Percentiles rank a stretch among this genome's conserved stretches.
Conservation (phyloP, 148 eudicot species). For the Talinum fruticosum region DNA sequence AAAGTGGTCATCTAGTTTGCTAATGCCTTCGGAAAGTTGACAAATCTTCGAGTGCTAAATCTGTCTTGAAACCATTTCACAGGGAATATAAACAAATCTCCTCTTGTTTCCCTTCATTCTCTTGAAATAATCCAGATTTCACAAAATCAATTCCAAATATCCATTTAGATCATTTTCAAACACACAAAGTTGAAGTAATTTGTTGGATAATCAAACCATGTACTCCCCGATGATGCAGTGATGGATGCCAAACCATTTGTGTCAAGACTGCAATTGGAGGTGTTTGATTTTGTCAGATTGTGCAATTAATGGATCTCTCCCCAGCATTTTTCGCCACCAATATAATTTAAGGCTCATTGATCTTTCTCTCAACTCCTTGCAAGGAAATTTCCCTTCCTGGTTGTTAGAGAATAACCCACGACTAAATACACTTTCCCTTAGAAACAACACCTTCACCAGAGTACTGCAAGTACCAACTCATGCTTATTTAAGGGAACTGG, state of each 20-base stretch:
- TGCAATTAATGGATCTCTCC: background rate
- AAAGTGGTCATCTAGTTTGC: too few relatives aligned
- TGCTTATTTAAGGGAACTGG: background rate
- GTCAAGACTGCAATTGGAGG: background rate
- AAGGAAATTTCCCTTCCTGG: background rate
- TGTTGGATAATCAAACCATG: background rate
- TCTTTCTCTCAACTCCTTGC: background rate
- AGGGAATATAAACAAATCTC: too few relatives aligned
- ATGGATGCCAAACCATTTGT: background rate
- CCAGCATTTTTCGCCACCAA: background rate
- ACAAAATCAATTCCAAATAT: too few relatives aligned
- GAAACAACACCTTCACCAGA: background rate
- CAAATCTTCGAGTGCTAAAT: too few relatives aligned
- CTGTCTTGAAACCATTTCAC: too few relatives aligned
- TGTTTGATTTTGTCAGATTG: background rate
- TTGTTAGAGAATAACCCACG: background rate
- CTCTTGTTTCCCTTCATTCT: too few relatives aligned
- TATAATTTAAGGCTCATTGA: background rate
- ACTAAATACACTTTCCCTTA: background rate
- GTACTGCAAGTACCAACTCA: background rate
- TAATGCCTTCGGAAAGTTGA: too few relatives aligned
- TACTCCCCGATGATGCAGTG: background rate
- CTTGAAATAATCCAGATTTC: too few relatives aligned
- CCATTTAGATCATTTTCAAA: background rate
- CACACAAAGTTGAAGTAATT: constrained; percentile 1